These are phyloP conservation scores for Ophiocordyceps camponoti-leonardi DNA, from an alignment of 2,329 filamentous ascomycete genomes.

Conservation along the genomic window DNA sequence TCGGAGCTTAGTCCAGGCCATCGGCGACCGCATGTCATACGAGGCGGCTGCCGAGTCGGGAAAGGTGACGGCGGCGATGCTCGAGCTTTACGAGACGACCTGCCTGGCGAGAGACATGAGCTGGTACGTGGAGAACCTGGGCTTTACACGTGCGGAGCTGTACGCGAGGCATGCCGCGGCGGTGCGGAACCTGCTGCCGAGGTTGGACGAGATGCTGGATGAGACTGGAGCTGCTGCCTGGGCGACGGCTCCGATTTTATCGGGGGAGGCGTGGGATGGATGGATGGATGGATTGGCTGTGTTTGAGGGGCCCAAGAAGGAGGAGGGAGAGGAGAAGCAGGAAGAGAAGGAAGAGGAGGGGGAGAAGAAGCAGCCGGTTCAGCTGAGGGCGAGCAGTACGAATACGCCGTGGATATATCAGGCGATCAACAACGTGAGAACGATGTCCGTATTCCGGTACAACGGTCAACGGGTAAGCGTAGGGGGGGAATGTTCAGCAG, in stretches of 20 bases:
- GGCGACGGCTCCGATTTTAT: neutral
- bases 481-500: too few relatives aligned
- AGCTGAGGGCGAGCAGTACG: neutral
- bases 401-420: neutral
- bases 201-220: constrained; percentile 1
- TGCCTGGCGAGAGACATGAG: constrained; percentile 3
- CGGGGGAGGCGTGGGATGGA: neutral
- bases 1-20: constrained; percentile 8
- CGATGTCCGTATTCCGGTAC: neutral
- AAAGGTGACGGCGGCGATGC: constrained; percentile 1
- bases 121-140: constrained; percentile 4
- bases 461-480: neutral
- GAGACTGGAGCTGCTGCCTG: neutral
- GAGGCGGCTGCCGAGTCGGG: constrained; percentile 6
- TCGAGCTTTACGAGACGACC: constrained; percentile 3
- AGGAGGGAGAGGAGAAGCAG: too few relatives aligned
- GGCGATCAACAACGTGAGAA: neutral
- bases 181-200: neutral
- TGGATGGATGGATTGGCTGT: neutral
- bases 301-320: neutral
- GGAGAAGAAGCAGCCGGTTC: neutral
- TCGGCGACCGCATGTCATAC: constrained; percentile 12
- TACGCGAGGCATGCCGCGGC: neutral
- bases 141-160: neutral
- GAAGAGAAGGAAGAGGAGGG: too few relatives aligned